phyloP scores from a whole-genome alignment of 225 moss, liverwort and hornwort species.

The Physcomitrellopsis africana region DNA sequence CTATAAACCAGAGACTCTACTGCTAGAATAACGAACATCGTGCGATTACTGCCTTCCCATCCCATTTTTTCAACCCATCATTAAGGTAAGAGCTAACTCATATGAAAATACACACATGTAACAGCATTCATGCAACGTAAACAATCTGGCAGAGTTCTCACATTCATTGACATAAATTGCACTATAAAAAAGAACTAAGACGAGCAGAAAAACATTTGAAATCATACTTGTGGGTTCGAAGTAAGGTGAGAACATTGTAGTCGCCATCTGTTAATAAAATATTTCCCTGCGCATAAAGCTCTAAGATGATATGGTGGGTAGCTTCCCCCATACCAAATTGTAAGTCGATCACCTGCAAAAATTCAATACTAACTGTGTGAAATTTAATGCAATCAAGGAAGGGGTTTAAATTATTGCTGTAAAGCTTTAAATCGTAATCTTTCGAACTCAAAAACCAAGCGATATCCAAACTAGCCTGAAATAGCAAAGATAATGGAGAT shows the following conservation, averaged over 20 bases:
- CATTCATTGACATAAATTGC: background rate
- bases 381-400: background rate
- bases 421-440: background rate
- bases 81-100: background rate
- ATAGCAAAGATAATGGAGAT: background rate
- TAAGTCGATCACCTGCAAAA: constrained; percentile 77
- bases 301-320: constrained; percentile 80
- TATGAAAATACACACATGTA: constrained; percentile 12
- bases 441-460: constrained; percentile 8
- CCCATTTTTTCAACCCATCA: background rate
- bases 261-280: constrained; percentile 78
- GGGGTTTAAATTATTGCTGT: too few species aligned
- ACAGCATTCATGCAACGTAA: background rate
- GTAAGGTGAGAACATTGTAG: constrained; percentile 79
- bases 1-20: constrained; percentile 17
- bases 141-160: background rate
- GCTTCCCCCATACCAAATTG: constrained; percentile 89
- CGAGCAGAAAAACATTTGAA: constrained; percentile 1
- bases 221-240: constrained; percentile 73
- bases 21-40: background rate
- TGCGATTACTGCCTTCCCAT: constrained; percentile 20
- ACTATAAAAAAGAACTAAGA: background rate
- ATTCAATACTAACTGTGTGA: constrained; percentile 14
- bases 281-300: constrained; percentile 87
- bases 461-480: constrained; percentile 16